Conservation (phyloP, 257 asterid species). For the Dorcoceras hygrometricum region DNA sequence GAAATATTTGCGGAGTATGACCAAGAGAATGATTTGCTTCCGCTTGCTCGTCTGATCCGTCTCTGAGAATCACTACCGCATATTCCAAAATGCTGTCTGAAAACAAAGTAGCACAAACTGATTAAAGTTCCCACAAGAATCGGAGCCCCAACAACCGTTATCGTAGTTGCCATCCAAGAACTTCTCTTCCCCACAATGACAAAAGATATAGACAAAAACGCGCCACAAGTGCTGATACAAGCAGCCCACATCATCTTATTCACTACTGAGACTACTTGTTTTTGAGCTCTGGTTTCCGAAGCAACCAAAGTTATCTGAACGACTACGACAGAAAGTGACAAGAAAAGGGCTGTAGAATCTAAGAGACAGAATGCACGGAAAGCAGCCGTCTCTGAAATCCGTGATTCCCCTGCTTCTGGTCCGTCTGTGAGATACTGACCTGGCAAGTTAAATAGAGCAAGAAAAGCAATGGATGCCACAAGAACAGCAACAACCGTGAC, state of each 20-base stretch:
- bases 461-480: conserved; percentile 88
- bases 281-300: conserved; percentile 90
- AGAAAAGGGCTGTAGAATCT: conserved; percentile 78
- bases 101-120: conserved; percentile 85
- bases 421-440: conserved; percentile 57
- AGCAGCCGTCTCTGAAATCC: conserved; percentile 42
- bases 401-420: conserved; percentile 58
- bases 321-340: conserved; percentile 85
- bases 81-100: conserved; percentile 82
- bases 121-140: conserved; percentile 76
- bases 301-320: conserved; percentile 92
- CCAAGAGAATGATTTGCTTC: conserved; percentile 96
- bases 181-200: conserved; percentile 73
- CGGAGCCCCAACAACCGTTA: conserved; percentile 74
- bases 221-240: conserved; percentile 87
- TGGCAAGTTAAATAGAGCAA: conserved; percentile 87
- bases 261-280: conserved; percentile 74
- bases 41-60: conserved; percentile 71
- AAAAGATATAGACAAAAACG: conserved; percentile 74
- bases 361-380: conserved; percentile 84
- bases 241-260: conserved; percentile 99
- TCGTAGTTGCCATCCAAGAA: conserved; percentile 79
- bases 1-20: conserved; percentile 71
- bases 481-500: conserved; percentile 91
- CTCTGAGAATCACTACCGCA: conserved; percentile 80